Conservation (phyloP, 23 red algal species). For the Agarophyton chilense region DNA sequence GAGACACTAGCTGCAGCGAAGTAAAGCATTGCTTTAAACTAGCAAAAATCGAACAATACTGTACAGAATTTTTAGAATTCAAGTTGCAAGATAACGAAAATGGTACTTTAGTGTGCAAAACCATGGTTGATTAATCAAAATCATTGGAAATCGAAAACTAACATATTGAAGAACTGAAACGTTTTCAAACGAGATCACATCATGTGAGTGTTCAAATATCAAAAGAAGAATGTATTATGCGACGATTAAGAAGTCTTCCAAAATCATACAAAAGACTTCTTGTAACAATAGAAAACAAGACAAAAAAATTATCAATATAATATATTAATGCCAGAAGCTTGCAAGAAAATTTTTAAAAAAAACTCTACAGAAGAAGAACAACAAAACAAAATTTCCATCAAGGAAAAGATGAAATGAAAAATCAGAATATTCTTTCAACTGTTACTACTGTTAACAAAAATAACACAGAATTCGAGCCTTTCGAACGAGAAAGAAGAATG, state of each 20-base stretch:
- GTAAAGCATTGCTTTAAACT: no score
- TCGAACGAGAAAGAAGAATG: neutral
- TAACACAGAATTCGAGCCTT: neutral
- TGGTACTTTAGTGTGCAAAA: no score
- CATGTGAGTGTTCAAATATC: no score
- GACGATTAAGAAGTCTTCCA: neutral
- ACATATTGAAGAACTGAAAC: conserved; percentile 2
- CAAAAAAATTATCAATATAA: neutral
- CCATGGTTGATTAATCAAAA: no score
- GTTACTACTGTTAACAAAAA: neutral
- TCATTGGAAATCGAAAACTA: no score
- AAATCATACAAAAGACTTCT: neutral
- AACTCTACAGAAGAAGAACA: neutral
- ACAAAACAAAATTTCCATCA: no score
- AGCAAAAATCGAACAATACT: no score
- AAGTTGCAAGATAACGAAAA: no score
- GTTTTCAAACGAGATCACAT: neutral
- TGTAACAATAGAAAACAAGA: no score
- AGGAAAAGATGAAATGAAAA: neutral
- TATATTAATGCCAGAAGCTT: neutral
- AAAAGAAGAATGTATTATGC: neutral
- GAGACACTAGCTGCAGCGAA: no score
- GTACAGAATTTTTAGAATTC: no score
- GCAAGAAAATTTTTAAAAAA: neutral
- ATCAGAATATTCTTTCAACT: neutral